Conservation (phyloP, 2,329 filamentous ascomycete species). For the Macrophomina phaseolina region DNA sequence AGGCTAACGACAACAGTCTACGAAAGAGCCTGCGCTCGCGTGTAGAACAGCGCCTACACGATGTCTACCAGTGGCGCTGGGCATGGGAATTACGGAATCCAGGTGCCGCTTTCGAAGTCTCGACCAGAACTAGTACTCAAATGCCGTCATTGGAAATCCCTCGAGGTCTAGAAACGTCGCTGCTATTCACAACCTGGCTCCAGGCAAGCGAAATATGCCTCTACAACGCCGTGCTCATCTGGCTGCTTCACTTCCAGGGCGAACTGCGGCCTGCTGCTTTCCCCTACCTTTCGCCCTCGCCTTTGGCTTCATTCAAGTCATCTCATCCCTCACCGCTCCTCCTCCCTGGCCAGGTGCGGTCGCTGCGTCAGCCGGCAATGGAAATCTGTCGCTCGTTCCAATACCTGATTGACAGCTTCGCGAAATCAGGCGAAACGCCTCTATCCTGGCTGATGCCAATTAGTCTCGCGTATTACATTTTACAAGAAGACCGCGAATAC, state of each 20-base stretch:
- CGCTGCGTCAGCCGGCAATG: slow-evolving; percentile 28
- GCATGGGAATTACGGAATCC: slow-evolving; percentile 29
- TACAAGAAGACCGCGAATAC: slow-evolving; percentile 27
- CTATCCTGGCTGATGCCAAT: slow-evolving; percentile 32
- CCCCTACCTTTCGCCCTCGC: neutral
- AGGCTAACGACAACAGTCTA: slow-evolving; percentile 1
- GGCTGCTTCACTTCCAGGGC: slow-evolving; percentile 26
- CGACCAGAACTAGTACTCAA: neutral
- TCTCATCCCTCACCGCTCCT: slow-evolving; percentile 14
- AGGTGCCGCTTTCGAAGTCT: slow-evolving; percentile 24
- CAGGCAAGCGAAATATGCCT: slow-evolving; percentile 29
- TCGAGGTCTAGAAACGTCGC: slow-evolving; percentile 18
- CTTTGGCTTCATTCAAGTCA: neutral
- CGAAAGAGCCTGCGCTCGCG: slow-evolving; percentile 4
- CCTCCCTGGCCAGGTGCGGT: slow-evolving; percentile 27
- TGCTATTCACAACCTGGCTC: slow-evolving; percentile 26
- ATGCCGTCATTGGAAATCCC: neutral
- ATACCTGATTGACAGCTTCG: slow-evolving; percentile 19
- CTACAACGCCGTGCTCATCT: slow-evolving; percentile 29
- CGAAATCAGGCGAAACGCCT: slow-evolving; percentile 11
- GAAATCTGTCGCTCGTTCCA: slow-evolving; percentile 31
- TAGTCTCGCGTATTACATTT: slow-evolving; percentile 29
- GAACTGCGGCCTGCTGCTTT: slow-evolving; percentile 16
- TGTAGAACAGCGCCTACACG: slow-evolving; percentile 24
- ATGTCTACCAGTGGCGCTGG: slow-evolving; percentile 30